Conservation (phyloP, 2,329 filamentous ascomycete genomes). For the Diplodia sapinea region DNA sequence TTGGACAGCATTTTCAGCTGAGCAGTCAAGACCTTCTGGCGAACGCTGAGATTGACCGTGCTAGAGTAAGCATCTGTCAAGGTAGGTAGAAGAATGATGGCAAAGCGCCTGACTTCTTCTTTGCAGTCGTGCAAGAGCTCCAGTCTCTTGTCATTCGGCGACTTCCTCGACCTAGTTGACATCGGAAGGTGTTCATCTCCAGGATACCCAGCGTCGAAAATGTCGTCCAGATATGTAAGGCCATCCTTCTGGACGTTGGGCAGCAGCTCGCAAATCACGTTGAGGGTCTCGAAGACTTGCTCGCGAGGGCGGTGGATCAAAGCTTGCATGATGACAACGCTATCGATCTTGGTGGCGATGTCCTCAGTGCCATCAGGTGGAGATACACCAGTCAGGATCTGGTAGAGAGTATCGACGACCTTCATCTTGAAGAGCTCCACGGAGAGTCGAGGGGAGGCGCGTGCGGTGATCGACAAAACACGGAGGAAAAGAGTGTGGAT, state of each 20-base stretch:
- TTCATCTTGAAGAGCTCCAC: conserved; percentile 94
- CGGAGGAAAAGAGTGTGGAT: conserved; percentile 97
- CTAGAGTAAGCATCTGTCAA: conserved; percentile 97
- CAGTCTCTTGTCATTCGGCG: conserved; percentile 79
- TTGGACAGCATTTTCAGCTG: conserved; percentile 98
- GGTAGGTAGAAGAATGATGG: conserved; percentile 90
- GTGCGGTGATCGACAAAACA: conserved; percentile 86
- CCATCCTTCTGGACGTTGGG: conserved; percentile 71
- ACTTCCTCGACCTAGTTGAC: conserved; percentile 57
- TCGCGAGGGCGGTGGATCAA: conserved; percentile 94
- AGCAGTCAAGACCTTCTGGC: conserved; percentile 93
- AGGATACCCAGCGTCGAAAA: conserved; percentile 57
- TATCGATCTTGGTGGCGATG: conserved; percentile 85
- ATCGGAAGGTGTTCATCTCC: conserved; percentile 53
- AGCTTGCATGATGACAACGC: conserved; percentile 97
- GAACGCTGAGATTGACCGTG: conserved; percentile 92
- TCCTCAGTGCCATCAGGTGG: conserved; percentile 80
- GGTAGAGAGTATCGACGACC: conserved; percentile 95
- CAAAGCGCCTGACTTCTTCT: conserved; percentile 85
- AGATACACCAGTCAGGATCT: conserved; percentile 94
- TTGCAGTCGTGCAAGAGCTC: conserved; percentile 83
- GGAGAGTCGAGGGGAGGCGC: conserved; percentile 84
- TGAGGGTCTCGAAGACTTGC: conserved; percentile 95
- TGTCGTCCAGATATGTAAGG: conserved; percentile 58
- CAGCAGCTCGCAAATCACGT: conserved; percentile 94